A percentile compares a stretch with the other conserved stretches of the same genome.
Conservation (phyloP, 352 stramenopile species). For the Globisporangium splendens region DNA sequence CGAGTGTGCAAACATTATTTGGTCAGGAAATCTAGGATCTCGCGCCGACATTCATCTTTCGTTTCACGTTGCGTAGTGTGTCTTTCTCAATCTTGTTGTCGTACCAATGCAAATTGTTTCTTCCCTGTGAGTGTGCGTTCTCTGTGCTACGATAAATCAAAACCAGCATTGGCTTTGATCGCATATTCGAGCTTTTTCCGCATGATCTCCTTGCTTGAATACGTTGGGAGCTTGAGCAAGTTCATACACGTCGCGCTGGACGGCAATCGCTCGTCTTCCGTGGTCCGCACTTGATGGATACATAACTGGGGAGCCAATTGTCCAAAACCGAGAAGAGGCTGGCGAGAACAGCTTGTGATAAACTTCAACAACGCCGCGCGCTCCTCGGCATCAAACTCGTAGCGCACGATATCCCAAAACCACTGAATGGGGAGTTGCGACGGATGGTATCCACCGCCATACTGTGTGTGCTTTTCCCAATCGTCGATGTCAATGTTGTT, state of each 20-base stretch:
- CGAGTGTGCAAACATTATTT: no score
- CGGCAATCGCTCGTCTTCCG: conserved; percentile 65
- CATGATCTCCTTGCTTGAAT: conserved; percentile 94
- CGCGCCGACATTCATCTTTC: no score
- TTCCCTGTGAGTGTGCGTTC: conserved; percentile 22
- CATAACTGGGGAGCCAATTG: conserved; percentile 93
- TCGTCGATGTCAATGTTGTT: conserved; percentile 95
- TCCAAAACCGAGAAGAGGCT: conserved; percentile 93
- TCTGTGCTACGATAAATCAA: conserved; percentile 94
- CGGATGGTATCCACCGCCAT: conserved; percentile 94
- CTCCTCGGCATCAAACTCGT: conserved; percentile 82
- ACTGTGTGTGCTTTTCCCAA: conserved; percentile 89
- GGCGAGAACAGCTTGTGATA: conserved; percentile 91
- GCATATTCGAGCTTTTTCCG: conserved; percentile 94
- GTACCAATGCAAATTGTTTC: no score
- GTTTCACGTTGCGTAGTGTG: no score
- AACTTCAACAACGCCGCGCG: conserved; percentile 93
- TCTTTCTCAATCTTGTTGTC: no score
- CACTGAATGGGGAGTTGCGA: conserved; percentile 65
- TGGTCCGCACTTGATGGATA: conserved; percentile 84
- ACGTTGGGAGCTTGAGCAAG: conserved; percentile 95
- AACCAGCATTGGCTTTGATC: conserved; percentile 94
- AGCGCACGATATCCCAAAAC: conserved; percentile 74
- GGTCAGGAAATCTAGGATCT: no score
- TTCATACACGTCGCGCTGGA: conserved; percentile 97